These are phyloP conservation scores for Hibiscus mutabilis DNA, from an alignment of 345 rosid species.

Conservation along the genomic window DNA sequence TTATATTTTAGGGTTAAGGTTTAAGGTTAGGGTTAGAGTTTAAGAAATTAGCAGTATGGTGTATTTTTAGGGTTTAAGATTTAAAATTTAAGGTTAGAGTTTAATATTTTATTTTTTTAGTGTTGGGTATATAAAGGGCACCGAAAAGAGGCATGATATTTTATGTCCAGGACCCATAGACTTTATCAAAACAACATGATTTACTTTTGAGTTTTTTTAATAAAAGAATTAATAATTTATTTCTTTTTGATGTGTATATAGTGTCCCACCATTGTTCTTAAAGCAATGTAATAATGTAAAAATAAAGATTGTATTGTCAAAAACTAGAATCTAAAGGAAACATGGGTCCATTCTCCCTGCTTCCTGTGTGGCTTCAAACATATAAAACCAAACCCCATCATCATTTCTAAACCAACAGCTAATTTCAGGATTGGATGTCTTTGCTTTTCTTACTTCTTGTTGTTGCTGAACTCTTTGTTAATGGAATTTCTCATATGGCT, in stretches of 20 bases:
- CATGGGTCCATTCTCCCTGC: background rate
- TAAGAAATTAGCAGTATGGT: too few relatives aligned
- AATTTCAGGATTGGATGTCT: conserved; percentile 1
- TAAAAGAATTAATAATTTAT: too few relatives aligned
- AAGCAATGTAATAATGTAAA: background rate
- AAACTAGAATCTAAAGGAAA: background rate
- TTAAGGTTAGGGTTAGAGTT: too few relatives aligned
- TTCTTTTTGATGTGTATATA: background rate
- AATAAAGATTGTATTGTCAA: background rate
- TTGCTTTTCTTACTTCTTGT: background rate
- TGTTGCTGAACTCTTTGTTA: background rate
- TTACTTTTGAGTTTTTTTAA: too few relatives aligned
- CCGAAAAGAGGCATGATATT: too few relatives aligned
- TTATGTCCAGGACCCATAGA: too few relatives aligned
- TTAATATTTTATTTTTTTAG: too few relatives aligned
- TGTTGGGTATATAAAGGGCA: too few relatives aligned
- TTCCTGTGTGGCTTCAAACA: background rate
- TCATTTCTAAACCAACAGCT: conserved; percentile 6
- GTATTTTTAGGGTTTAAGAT: too few relatives aligned
- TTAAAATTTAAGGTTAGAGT: too few relatives aligned
- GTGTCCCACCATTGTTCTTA: background rate
- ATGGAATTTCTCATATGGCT: conserved; percentile 1
- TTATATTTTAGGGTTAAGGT: too few relatives aligned
- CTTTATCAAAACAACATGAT: too few relatives aligned
- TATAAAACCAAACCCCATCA: background rate